Evolutionary conservation across 2,329 filamentous ascomycete genomes (phyloP), one percentile per base, ranked within the genome.

Genomic region (Colletotrichum viniferum): DNA sequence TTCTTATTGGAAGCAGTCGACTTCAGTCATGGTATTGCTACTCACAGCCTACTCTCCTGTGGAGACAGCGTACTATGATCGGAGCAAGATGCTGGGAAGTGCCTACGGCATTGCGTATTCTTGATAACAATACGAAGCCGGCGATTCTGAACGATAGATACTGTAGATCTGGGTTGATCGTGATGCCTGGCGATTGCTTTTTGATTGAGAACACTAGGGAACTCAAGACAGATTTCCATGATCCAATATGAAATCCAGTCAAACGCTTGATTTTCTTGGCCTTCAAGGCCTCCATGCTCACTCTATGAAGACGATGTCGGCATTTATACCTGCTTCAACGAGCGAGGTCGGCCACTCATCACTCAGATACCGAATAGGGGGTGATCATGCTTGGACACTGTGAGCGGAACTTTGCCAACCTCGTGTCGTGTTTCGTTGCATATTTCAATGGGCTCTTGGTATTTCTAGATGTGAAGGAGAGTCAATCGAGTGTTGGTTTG

Each of bases 211-310:
- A 10, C 16, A 43, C 38, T 18, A 2, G 38, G 38, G 16, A n/a
- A 5, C 38, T n/a, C 7, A 9, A n/a, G 38, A 43, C 9, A n/a
- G 4, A 5, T 43, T 43, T 43, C 4, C 3, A 43, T 4, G 2
- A 18, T 43, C 1, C 16, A 10, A 43, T 9, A 18, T 18, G 8
- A 9, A 5, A 10, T 2, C 0, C 18, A 3, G 18, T 18, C 2
- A 9, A n/a, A 1, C 3, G 2, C 7, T 1, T 10, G 2, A 43
- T n/a, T 43, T 18, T 43, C 16, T n/a, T n/a, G 16, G 8, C 18
- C 18, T 18, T n/a, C 38, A 43, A n/a, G 4, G 8, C 4, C 8
- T 43, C 38, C 38, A 43, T 18, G 8, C 38, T 5, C 18, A 21
- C 18, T 48, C 43, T 21, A 48, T 13, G 14, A 16, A 48, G 10